Evolutionary conservation across 2,329 filamentous ascomycete species (phyloP).

Genomic region (Aphanocladium album): DNA sequence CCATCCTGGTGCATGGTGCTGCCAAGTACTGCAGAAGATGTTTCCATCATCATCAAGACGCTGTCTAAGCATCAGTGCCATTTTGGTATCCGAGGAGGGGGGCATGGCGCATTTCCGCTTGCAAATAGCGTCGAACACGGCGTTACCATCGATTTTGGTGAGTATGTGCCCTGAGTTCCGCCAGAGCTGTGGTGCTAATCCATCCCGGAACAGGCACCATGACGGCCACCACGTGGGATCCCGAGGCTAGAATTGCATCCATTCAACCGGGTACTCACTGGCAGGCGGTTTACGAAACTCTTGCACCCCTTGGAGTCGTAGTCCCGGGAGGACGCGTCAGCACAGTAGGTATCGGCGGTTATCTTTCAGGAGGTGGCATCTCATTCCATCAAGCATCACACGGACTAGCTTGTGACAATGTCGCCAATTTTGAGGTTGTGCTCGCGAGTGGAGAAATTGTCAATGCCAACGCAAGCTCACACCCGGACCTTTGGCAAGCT

Average conservation of each 20-base stretch:
- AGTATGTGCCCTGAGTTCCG: not conserved
- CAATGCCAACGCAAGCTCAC: slow-evolving; percentile 32
- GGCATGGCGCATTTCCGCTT: slow-evolving; percentile 12
- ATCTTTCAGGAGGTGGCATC: slow-evolving; percentile 31
- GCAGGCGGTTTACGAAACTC: slow-evolving; percentile 32
- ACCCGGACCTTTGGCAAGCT: slow-evolving; percentile 41
- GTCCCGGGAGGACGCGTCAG: slow-evolving; percentile 32
- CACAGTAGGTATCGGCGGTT: slow-evolving; percentile 32
- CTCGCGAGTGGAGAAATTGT: slow-evolving; percentile 37
- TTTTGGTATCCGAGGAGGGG: slow-evolving; percentile 17
- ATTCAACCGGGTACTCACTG: slow-evolving; percentile 33
- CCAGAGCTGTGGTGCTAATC: not conserved
- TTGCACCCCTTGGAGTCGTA: slow-evolving; percentile 28
- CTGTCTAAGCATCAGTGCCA: slow-evolving; percentile 13
- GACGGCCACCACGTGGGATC: slow-evolving; percentile 26
- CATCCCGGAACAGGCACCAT: slow-evolving; percentile 17
- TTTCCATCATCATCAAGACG: slow-evolving; percentile 16
- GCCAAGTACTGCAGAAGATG: slow-evolving; percentile 18
- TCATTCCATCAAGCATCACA: slow-evolving; percentile 29
- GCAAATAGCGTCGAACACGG: slow-evolving; percentile 15
- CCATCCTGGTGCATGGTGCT: slow-evolving; percentile 23
- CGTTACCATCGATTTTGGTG: slow-evolving; percentile 15
- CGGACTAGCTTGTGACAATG: slow-evolving; percentile 38
- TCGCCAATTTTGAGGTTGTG: slow-evolving; percentile 39
- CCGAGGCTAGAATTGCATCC: slow-evolving; percentile 23